Conservation (phyloP, 176 grass and related monocot genomes). For the Urochloa ruziziensis region DNA sequence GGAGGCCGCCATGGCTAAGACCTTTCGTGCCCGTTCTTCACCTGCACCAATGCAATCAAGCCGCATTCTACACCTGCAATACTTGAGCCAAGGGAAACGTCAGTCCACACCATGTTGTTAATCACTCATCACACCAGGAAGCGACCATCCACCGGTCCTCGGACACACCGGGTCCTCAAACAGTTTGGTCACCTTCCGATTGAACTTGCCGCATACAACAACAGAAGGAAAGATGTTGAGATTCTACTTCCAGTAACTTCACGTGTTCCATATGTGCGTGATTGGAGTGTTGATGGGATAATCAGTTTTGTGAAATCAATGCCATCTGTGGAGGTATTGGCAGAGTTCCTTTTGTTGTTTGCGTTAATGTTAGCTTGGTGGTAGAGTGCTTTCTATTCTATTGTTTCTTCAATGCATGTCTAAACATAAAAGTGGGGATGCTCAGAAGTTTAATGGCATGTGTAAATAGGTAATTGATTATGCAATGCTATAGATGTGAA, state of each 20-base stretch:
- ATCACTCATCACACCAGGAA: too few species aligned
- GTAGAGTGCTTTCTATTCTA: not conserved
- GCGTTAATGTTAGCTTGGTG: not conserved
- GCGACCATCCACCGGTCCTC: too few species aligned
- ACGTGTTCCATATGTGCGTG: conserved; percentile 11
- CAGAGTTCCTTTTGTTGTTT: not conserved
- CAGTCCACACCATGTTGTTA: too few species aligned
- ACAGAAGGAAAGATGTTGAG: conserved; percentile 28
- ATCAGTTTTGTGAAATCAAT: conserved; percentile 18
- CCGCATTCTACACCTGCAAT: too few species aligned
- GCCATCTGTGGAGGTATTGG: conserved; percentile 13
- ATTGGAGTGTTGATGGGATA: conserved; percentile 47
- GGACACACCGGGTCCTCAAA: too few species aligned
- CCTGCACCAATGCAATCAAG: too few species aligned
- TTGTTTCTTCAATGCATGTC: not conserved
- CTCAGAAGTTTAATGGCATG: not conserved
- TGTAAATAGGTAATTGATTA: not conserved
- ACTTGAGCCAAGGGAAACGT: too few species aligned
- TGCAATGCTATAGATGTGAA: not conserved
- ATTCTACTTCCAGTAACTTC: conserved; percentile 36
- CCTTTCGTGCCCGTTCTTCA: too few species aligned
- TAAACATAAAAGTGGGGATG: not conserved
- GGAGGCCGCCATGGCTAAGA: too few species aligned
- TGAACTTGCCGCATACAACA: conserved; percentile 31
- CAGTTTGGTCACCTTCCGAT: conserved; percentile 25